Conservation (phyloP, 2,329 filamentous ascomycete species). For the Claviceps citrina region DNA sequence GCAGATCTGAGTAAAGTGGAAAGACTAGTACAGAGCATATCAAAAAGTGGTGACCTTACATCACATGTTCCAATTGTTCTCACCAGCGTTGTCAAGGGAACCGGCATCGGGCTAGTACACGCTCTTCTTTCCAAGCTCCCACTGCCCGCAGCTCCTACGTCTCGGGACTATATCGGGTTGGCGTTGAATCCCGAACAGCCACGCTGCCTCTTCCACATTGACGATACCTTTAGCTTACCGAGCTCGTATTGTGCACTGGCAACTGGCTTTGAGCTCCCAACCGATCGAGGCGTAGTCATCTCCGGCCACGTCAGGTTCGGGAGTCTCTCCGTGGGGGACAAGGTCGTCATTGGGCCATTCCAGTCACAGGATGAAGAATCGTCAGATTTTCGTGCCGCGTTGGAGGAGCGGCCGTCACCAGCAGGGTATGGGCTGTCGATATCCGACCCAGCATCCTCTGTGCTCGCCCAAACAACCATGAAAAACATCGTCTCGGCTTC, state of each 20-base stretch:
- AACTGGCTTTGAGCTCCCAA: slow-evolving; percentile 6
- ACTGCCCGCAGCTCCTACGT: slow-evolving; percentile 40
- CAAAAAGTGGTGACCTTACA: slow-evolving; percentile 25
- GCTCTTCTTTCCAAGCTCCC: slow-evolving; percentile 66
- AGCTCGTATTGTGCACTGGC: slow-evolving; percentile 32
- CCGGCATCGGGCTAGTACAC: slow-evolving; percentile 67
- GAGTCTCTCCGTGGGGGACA: slow-evolving; percentile 60
- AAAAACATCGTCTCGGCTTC: slow-evolving; percentile 38
- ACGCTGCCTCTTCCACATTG: slow-evolving; percentile 66
- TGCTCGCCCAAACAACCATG: slow-evolving; percentile 36
- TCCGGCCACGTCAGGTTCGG: slow-evolving; percentile 77
- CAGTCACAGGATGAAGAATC: slow-evolving; percentile 37
- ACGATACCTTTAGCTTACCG: slow-evolving; percentile 71
- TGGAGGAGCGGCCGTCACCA: slow-evolving; percentile 31
- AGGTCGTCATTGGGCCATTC: slow-evolving; percentile 67
- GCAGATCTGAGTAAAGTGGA: slow-evolving; percentile 43
- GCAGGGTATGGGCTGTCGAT: slow-evolving; percentile 34
- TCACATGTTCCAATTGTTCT: slow-evolving; percentile 67
- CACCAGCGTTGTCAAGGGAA: slow-evolving; percentile 74
- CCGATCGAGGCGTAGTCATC: slow-evolving; percentile 52
- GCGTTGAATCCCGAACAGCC: slow-evolving; percentile 44
- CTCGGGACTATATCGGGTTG: slow-evolving; percentile 38
- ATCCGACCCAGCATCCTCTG: slow-evolving; percentile 37
- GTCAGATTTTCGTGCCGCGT: slow-evolving; percentile 15
- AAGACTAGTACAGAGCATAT: slow-evolving; percentile 36